These are phyloP conservation scores for Auricularia auricula-judae DNA, from an alignment of 768 basidiomycete species.

Conservation along the genomic window DNA sequence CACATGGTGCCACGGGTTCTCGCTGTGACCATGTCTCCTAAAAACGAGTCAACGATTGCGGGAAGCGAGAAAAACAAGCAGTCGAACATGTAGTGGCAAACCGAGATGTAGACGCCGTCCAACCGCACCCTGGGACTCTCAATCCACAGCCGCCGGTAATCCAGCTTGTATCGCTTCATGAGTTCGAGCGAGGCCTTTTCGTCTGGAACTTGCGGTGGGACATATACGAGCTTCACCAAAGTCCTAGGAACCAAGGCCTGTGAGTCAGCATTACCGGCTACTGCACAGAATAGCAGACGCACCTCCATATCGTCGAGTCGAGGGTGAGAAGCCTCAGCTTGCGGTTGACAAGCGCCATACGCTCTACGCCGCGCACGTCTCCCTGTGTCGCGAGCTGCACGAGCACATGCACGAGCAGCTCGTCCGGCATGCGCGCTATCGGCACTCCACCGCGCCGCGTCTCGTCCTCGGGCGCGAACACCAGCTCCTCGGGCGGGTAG, in stretches of 20 bases:
- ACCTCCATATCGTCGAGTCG: slow-evolving; percentile 72
- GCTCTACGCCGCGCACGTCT: slow-evolving; percentile 58
- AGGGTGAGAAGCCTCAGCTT: slow-evolving; percentile 65
- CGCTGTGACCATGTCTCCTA: slow-evolving; percentile 66
- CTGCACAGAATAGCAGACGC: background rate
- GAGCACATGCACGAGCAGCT: slow-evolving; percentile 62
- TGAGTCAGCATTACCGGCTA: background rate
- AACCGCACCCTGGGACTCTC: slow-evolving; percentile 76
- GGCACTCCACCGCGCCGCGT: slow-evolving; percentile 30
- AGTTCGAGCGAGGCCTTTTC: slow-evolving; percentile 38
- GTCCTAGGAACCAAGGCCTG: slow-evolving; percentile 28
- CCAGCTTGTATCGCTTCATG: slow-evolving; percentile 39
- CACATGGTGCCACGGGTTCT: slow-evolving; percentile 83
- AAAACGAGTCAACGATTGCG: background rate
- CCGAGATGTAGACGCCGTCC: slow-evolving; percentile 87
- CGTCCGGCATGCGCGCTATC: slow-evolving; percentile 58
- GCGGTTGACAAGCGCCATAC: slow-evolving; percentile 62
- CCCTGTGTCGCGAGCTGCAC: slow-evolving; percentile 28
- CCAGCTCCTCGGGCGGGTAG: slow-evolving; percentile 1
- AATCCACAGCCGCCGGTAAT: slow-evolving; percentile 69
- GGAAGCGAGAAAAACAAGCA: background rate
- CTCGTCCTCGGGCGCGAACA: slow-evolving; percentile 65
- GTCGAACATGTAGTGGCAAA: slow-evolving; percentile 76
- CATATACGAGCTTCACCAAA: slow-evolving; percentile 55
- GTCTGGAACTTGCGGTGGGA: slow-evolving; percentile 60